phyloP scores from a whole-genome alignment of 2,329 filamentous ascomycete species.

The Cryphonectria japonica region DNA sequence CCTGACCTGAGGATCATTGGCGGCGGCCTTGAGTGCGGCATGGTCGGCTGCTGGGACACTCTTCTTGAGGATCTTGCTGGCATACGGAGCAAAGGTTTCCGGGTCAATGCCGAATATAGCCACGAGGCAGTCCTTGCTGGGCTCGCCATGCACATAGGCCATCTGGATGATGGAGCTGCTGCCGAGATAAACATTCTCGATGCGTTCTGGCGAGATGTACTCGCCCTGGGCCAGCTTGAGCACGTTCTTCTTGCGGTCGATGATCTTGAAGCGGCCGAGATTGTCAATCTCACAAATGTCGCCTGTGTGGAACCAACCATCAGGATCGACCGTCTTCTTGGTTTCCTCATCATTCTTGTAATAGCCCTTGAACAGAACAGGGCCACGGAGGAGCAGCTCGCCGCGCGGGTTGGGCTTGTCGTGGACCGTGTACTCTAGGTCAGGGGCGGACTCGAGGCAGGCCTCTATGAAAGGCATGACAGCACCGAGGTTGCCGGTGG shows the following conservation, averaged over 20 bases:
- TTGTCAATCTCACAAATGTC: constrained; percentile 88
- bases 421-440: constrained; percentile 88
- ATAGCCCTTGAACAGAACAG: constrained; percentile 83
- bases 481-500: constrained; percentile 79
- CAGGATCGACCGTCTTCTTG: constrained; percentile 75
- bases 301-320: constrained; percentile 97
- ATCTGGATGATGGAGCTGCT: constrained; percentile 77
- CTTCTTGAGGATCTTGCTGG: constrained; percentile 74
- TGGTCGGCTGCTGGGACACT: constrained; percentile 67
- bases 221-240: constrained; percentile 97
- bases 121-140: constrained; percentile 78
- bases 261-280: constrained; percentile 85
- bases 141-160: constrained; percentile 90
- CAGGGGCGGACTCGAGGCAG: constrained; percentile 84
- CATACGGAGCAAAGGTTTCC: constrained; percentile 79
- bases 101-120: constrained; percentile 88
- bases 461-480: constrained; percentile 70
- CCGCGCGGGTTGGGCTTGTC: constrained; percentile 91
- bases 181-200: constrained; percentile 92
- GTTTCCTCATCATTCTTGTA: constrained; percentile 91
- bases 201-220: constrained; percentile 95
- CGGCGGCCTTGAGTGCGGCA: constrained; percentile 68
- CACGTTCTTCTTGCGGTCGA: constrained; percentile 99
- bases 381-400: constrained; percentile 82
- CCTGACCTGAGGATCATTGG: constrained; percentile 70